Evolutionary conservation across 1,284 basidiomycete genomes (phyloP).

Genomic region (Meira miltonrushii): DNA sequence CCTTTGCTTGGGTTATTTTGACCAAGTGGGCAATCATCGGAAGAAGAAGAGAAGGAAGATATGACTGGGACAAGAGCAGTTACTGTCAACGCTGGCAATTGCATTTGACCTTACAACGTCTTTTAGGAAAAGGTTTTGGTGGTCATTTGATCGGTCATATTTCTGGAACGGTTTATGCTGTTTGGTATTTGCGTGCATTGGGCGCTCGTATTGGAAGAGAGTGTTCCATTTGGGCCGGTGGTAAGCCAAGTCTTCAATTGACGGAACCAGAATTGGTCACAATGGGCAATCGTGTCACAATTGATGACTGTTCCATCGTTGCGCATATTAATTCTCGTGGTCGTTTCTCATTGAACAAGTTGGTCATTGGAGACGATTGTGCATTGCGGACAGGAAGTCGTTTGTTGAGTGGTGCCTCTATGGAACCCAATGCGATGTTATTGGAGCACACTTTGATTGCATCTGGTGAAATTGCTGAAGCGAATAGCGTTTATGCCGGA

Average conservation of each 20-base stretch:
- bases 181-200: slow-evolving; percentile 48
- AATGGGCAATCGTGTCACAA: slow-evolving; percentile 48
- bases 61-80: slow-evolving; percentile 52
- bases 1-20: slow-evolving; percentile 44
- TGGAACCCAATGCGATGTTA: slow-evolving; percentile 51
- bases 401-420: slow-evolving; percentile 47
- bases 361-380: slow-evolving; percentile 49
- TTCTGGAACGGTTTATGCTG: slow-evolving; percentile 43
- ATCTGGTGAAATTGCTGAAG: slow-evolving; percentile 51
- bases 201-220: slow-evolving; percentile 47
- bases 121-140: slow-evolving; percentile 45
- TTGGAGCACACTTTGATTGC: slow-evolving; percentile 51
- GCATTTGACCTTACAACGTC: slow-evolving; percentile 45
- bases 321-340: slow-evolving; percentile 53
- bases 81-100: slow-evolving; percentile 53
- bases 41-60: slow-evolving; percentile 49
- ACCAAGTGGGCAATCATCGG: slow-evolving; percentile 52
- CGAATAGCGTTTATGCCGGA: slow-evolving; percentile 49
- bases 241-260: slow-evolving; percentile 50
- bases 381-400: slow-evolving; percentile 49
- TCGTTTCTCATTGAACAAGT: slow-evolving; percentile 49
- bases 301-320: slow-evolving; percentile 51
- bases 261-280: slow-evolving; percentile 51
- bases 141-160: slow-evolving; percentile 48
- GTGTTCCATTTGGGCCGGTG: slow-evolving; percentile 51